These are phyloP conservation scores for Gigaspora rosea DNA, from an alignment of 192 early-diverging fungal genomes.

Conservation along the genomic window DNA sequence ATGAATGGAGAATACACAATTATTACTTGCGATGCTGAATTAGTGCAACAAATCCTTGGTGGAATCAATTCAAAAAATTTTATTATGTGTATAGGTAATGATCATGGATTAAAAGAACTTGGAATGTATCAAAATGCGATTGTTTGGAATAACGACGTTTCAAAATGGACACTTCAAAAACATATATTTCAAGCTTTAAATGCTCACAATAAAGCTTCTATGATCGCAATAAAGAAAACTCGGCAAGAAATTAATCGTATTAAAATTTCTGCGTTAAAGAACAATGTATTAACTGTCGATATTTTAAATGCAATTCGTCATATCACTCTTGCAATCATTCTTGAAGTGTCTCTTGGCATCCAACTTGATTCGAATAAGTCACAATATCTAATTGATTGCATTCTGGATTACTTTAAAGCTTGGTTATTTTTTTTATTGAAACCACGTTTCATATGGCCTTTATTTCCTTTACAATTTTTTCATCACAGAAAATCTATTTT, in stretches of 20 bases:
- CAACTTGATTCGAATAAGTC: neutral
- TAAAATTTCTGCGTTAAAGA: neutral
- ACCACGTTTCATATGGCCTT: neutral
- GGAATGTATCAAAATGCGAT: constrained; percentile 2
- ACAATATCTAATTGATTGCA: neutral
- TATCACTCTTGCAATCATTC: neutral
- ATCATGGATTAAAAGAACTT: neutral
- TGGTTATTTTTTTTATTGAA: neutral
- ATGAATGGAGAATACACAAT: constrained; percentile 1
- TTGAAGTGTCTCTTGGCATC: neutral
- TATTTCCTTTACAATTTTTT: neutral
- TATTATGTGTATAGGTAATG: neutral
- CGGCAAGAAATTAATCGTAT: neutral
- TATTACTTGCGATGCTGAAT: neutral
- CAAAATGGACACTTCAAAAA: constrained; percentile 2
- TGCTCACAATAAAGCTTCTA: neutral
- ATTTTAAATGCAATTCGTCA: neutral
- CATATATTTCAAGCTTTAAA: neutral
- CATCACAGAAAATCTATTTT: neutral
- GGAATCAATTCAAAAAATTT: neutral
- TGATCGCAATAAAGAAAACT: neutral
- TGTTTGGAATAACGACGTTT: constrained; percentile 1
- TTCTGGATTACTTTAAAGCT: neutral
- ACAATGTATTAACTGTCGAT: neutral
- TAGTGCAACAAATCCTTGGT: neutral